Evolutionary conservation across 345 rosid genomes (phyloP), one percentile per base, ranked within the genome.

Genomic region (Erodium maritimum): DNA sequence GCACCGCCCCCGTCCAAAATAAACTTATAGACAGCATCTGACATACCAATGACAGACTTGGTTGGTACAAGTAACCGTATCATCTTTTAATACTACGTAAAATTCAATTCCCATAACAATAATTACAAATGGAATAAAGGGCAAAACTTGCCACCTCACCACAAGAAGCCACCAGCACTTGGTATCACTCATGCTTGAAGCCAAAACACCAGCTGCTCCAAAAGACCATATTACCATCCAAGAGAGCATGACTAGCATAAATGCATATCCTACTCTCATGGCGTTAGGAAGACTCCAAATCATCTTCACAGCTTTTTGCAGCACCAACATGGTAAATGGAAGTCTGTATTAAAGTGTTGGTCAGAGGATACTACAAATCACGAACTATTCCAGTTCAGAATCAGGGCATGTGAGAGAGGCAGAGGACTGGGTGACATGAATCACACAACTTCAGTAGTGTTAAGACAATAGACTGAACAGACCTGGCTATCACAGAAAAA

Each of bases 61-160:
- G 37, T 29, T 29, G 37, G 37, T 4, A 29, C 9, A 29, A 29
- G 5, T 29, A 29, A 29, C 37, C 5, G 37, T 29, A 29, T 4
- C 4, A 29, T 29, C 37, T 1, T 29, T 29, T 29, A 29, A 29
- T 29, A 29, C 37, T 4, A 29, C 8, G 5, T 29, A 29, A 29
- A 29, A 5, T 29, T 29, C 33, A 25, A 25, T 25, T 25, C 33
- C 37, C 37, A 29, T 29, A 5, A 5, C 37, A 29, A 29, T 29
- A 29, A 29, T 22, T 54, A 24, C 48, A 58, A 50, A 72, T 55
- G 57, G 53, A 75, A 70, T 63, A 20, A 71, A 70, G 70, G 65
- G 63, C 76, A 86, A 79, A 88, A 86, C 99, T 93, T 87, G 95
- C 95, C 96, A 79, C 86, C 95, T 93, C 99, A 93, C 99, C 96